These are phyloP conservation scores for Erodium moschatum DNA, from an alignment of 441 rosid genomes.

Conservation along the genomic window DNA sequence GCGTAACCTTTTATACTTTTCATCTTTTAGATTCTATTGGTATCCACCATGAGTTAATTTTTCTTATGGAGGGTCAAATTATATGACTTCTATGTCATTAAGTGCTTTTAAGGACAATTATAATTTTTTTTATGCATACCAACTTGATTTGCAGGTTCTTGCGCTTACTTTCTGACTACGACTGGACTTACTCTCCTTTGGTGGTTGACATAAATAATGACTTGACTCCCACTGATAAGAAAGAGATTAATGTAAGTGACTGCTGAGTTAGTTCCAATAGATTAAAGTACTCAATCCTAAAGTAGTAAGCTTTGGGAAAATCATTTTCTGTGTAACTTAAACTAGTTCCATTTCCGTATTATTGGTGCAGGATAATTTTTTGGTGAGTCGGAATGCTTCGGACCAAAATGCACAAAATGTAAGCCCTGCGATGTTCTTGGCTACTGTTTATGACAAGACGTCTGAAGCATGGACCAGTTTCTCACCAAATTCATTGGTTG, in stretches of 20 bases:
- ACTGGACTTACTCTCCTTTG: slow-evolving; percentile 76
- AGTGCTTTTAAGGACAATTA: not conserved
- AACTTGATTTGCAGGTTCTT: slow-evolving; percentile 51
- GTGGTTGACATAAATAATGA: slow-evolving; percentile 78
- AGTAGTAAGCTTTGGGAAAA: not conserved
- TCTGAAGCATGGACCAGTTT: slow-evolving; percentile 83
- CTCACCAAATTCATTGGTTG: slow-evolving; percentile 60
- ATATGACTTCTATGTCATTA: no score
- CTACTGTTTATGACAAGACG: slow-evolving; percentile 79
- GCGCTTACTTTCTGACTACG: slow-evolving; percentile 62
- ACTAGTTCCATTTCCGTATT: slow-evolving; percentile 10
- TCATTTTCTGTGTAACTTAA: not conserved
- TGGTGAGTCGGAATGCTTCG: slow-evolving; percentile 51
- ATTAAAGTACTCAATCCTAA: not conserved
- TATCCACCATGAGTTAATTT: no score
- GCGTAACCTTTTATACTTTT: no score
- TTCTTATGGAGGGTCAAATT: no score
- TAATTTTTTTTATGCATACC: not conserved
- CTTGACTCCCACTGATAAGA: slow-evolving; percentile 49
- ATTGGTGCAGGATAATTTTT: slow-evolving; percentile 53
- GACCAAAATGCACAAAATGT: slow-evolving; percentile 41
- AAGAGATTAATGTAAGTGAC: slow-evolving; percentile 65
- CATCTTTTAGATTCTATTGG: no score
- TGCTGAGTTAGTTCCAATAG: slow-evolving; percentile 13
- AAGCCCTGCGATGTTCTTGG: slow-evolving; percentile 70